Evolutionary conservation across 2,329 filamentous ascomycete genomes (phyloP).

Genomic region (Colletotrichum eremochloae): DNA sequence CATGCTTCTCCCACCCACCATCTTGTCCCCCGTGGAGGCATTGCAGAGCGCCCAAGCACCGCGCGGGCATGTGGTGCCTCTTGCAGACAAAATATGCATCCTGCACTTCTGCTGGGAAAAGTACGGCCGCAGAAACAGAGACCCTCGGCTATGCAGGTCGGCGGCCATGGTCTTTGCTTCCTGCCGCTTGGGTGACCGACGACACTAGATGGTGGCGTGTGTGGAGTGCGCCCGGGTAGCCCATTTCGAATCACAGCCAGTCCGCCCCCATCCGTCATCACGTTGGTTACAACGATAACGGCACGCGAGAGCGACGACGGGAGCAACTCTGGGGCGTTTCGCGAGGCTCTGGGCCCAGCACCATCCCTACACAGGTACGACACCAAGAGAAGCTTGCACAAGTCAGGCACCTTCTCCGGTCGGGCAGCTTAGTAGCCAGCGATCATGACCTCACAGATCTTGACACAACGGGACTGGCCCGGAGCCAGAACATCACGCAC

Average conservation of each 20-base stretch:
- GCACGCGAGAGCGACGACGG: slow-evolving; percentile 2
- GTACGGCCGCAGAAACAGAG: slow-evolving; percentile 52
- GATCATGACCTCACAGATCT: slow-evolving; percentile 1
- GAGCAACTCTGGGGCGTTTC: not conserved
- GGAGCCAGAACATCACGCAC: slow-evolving; percentile 15
- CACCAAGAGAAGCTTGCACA: not conserved
- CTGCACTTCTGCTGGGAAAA: slow-evolving; percentile 41
- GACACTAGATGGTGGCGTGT: slow-evolving; percentile 41
- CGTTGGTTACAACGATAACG: slow-evolving; percentile 4
- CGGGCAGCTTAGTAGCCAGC: slow-evolving; percentile 17
- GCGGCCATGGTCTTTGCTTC: slow-evolving; percentile 36
- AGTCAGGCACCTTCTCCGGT: slow-evolving; percentile 1
- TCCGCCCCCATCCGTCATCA: slow-evolving; percentile 5
- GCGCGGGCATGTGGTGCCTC: slow-evolving; percentile 29
- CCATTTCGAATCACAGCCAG: slow-evolving; percentile 13
- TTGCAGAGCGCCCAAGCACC: slow-evolving; percentile 24
- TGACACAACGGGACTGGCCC: not conserved
- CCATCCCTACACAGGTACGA: not conserved
- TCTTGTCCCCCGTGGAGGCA: slow-evolving; percentile 16
- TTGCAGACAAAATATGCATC: slow-evolving; percentile 41
- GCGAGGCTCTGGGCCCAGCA: slow-evolving; percentile 11
- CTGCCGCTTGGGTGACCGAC: slow-evolving; percentile 10
- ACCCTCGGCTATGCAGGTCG: slow-evolving; percentile 56
- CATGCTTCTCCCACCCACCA: slow-evolving; percentile 20
- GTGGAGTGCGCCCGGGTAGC: slow-evolving; percentile 23